Conservation (phyloP, 2,329 filamentous ascomycete species). For the Magnaporthiopsis incrustans region DNA sequence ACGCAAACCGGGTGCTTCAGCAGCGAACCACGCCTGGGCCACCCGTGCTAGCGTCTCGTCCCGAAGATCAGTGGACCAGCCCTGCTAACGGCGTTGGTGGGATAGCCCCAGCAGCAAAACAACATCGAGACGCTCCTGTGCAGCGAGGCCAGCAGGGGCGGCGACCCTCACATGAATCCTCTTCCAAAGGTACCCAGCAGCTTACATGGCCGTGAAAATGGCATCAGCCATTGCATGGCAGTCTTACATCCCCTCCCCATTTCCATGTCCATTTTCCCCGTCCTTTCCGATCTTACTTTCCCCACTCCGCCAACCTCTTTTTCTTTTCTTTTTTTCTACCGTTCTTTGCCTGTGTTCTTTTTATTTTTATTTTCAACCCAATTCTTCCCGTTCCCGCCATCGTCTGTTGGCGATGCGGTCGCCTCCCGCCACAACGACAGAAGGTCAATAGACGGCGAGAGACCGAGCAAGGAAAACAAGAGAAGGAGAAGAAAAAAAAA, state of each 20-base stretch:
- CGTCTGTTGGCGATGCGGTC: not conserved
- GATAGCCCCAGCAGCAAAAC: slow-evolving; percentile 3
- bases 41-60: not conserved
- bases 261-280: not conserved
- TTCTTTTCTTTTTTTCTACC: not conserved
- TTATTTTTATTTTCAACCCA: not conserved
- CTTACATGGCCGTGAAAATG: not conserved
- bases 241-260: not conserved
- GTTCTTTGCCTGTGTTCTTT: too few species aligned
- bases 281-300: not conserved
- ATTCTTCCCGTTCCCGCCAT: not conserved
- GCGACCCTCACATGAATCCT: slow-evolving; percentile 6
- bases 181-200: slow-evolving; percentile 3
- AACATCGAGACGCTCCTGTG: slow-evolving; percentile 3
- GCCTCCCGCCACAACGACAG: not conserved
- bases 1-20: not conserved
- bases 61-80: not conserved
- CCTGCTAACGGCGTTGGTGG: not conserved
- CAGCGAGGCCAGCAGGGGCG: slow-evolving; percentile 3
- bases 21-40: not conserved
- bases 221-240: not conserved
- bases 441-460: not conserved
- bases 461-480: not conserved
- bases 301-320: not conserved
- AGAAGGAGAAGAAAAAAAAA: not conserved